phyloP scores from a whole-genome alignment of 768 basidiomycete genomes.

The Chalciporus sphaerocephalus region DNA sequence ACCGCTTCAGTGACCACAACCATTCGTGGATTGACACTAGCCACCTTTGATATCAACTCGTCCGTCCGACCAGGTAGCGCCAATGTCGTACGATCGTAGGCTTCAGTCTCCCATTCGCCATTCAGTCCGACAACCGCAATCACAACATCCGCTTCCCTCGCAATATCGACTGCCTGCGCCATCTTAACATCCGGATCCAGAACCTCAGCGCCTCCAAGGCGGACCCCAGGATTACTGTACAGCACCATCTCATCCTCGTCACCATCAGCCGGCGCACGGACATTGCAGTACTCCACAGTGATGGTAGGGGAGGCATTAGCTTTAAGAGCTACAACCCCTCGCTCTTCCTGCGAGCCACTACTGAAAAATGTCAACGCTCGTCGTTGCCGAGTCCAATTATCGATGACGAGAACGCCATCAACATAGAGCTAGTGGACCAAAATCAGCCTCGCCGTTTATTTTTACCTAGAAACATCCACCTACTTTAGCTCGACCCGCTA shows the following conservation, averaged over 20 bases:
- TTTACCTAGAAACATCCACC: not conserved
- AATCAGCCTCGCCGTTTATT: not conserved
- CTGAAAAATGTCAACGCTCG: constrained; percentile 69
- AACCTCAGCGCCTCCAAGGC: constrained; percentile 70
- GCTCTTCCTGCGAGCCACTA: constrained; percentile 62
- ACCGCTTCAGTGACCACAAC: constrained; percentile 73
- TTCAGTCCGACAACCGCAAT: constrained; percentile 78
- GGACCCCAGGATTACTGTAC: constrained; percentile 65
- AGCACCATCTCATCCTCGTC: constrained; percentile 63
- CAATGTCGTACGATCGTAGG: constrained; percentile 64
- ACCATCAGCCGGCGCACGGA: constrained; percentile 64
- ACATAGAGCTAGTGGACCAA: constrained; percentile 54
- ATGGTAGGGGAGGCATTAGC: constrained; percentile 54
- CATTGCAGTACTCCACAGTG: constrained; percentile 69
- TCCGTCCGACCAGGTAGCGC: constrained; percentile 72
- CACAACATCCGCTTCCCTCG: constrained; percentile 66
- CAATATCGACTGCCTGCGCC: constrained; percentile 57
- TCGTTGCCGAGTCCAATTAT: constrained; percentile 77
- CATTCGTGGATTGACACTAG: constrained; percentile 60
- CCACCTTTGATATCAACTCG: constrained; percentile 62
- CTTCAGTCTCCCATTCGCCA: constrained; percentile 79
- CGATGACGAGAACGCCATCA: constrained; percentile 67
- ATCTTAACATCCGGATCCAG: constrained; percentile 54
- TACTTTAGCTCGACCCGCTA: constrained; percentile 69
- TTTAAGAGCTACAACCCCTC: constrained; percentile 49